Conservation (phyloP, 768 basidiomycete genomes). For the Lactarius trivialis region DNA sequence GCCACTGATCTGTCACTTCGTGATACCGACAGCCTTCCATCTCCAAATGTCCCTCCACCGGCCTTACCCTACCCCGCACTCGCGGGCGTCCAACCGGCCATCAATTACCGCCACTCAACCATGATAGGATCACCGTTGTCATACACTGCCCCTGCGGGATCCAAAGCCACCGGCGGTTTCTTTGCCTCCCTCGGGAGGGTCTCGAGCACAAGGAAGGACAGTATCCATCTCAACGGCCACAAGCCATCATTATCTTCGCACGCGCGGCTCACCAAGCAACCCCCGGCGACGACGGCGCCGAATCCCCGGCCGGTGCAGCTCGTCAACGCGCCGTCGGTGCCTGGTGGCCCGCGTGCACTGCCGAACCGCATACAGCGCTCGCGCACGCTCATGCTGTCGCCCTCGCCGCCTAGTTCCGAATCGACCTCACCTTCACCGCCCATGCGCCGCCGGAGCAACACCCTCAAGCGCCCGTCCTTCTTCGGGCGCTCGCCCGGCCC, state of each 20-base stretch:
- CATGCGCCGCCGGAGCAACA: constrained; percentile 20
- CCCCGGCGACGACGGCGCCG: constrained; percentile 31
- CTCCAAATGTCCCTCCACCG: constrained; percentile 49
- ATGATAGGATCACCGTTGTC: constrained; percentile 4
- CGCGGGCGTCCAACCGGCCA: constrained; percentile 31
- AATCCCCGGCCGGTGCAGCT: constrained; percentile 31
- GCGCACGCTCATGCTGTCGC: constrained; percentile 53
- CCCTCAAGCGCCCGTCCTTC: constrained; percentile 29
- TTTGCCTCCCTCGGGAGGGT: constrained; percentile 15
- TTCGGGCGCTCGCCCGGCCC: constrained; percentile 25
- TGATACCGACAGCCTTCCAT: constrained; percentile 39
- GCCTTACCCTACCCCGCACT: constrained; percentile 70
- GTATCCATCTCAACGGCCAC: not conserved
- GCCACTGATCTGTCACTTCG: constrained; percentile 62
- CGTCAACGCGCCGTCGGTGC: constrained; percentile 45
- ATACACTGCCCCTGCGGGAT: not conserved
- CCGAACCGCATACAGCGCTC: constrained; percentile 55
- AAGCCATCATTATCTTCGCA: not conserved
- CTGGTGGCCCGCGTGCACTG: constrained; percentile 69
- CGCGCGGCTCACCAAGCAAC: constrained; percentile 32
- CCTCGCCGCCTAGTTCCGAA: constrained; percentile 28
- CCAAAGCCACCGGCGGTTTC: constrained; percentile 8
- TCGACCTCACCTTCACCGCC: constrained; percentile 35
- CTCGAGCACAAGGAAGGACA: constrained; percentile 26
- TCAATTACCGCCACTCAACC: constrained; percentile 17